A percentile compares a stretch with the other conserved stretches of the same genome.
Conservation (phyloP, 176 grass and related monocot genomes). For the Olyra latifolia region DNA sequence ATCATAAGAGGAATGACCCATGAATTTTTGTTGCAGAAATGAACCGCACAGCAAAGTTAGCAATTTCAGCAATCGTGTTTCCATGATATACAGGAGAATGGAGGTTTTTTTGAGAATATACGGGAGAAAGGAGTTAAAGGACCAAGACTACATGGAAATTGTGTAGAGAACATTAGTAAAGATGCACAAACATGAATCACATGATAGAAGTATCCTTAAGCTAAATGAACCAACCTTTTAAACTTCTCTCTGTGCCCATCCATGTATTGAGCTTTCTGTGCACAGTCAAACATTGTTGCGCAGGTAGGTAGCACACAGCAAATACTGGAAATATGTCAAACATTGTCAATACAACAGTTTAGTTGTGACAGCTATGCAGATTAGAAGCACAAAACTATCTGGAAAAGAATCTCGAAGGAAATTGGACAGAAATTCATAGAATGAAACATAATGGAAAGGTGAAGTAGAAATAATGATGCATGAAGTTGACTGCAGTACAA, state of each 20-base stretch:
- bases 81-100: background rate
- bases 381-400: background rate
- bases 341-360: background rate
- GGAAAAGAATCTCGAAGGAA: background rate
- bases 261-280: constrained; percentile 51
- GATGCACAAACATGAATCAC: constrained; percentile 14
- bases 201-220: background rate
- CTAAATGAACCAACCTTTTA: constrained; percentile 48
- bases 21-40: background rate
- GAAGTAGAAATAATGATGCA: background rate
- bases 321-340: background rate
- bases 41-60: background rate
- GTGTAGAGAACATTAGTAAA: background rate
- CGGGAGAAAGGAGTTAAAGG: too few relatives aligned
- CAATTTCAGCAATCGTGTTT: background rate
- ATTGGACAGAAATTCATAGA: background rate
- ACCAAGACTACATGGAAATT: background rate
- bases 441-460: background rate
- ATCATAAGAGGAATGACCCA: background rate
- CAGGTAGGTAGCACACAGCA: background rate
- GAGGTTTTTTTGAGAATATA: too few relatives aligned
- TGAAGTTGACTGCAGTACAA: background rate
- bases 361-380: background rate
- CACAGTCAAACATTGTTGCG: constrained; percentile 55
- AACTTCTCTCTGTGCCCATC: constrained; percentile 68